These are phyloP conservation scores for Jaminaea rosea DNA, from an alignment of 1,284 basidiomycete species.

Conservation along the genomic window DNA sequence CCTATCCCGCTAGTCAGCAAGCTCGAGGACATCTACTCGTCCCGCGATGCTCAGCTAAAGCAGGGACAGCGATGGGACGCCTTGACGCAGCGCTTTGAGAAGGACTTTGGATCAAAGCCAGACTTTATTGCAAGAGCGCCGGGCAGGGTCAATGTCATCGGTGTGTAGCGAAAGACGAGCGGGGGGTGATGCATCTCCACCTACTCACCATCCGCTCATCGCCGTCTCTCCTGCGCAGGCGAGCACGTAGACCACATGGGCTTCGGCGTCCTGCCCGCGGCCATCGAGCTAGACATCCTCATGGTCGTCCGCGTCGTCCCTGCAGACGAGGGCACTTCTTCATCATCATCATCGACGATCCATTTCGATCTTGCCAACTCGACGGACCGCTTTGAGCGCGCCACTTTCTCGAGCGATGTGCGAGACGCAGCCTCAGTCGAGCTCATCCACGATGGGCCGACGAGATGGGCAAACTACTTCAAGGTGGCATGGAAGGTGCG, in stretches of 20 bases:
- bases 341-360: background rate
- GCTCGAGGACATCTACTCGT: slow-evolving; percentile 32
- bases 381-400: slow-evolving; percentile 18
- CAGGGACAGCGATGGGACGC: slow-evolving; percentile 23
- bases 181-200: background rate
- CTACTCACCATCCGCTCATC: background rate
- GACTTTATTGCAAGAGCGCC: slow-evolving; percentile 43
- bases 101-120: slow-evolving; percentile 15
- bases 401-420: slow-evolving; percentile 21
- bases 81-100: slow-evolving; percentile 20
- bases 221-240: background rate
- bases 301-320: slow-evolving; percentile 34
- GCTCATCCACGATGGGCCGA: slow-evolving; percentile 26
- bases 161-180: slow-evolving; percentile 27
- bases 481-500: slow-evolving; percentile 38
- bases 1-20: slow-evolving; percentile 28
- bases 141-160: slow-evolving; percentile 44
- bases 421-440: slow-evolving; percentile 15
- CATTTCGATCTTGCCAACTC: slow-evolving; percentile 27
- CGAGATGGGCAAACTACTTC: slow-evolving; percentile 46
- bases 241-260: slow-evolving; percentile 42
- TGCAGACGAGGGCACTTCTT: slow-evolving; percentile 1
- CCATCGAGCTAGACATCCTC: slow-evolving; percentile 44
- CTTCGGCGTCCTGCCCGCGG: slow-evolving; percentile 42
- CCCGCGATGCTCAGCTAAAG: slow-evolving; percentile 12